Base-by-base conservation (phyloP, 108 stramenopile species). In the Seminavis robusta region DNA sequence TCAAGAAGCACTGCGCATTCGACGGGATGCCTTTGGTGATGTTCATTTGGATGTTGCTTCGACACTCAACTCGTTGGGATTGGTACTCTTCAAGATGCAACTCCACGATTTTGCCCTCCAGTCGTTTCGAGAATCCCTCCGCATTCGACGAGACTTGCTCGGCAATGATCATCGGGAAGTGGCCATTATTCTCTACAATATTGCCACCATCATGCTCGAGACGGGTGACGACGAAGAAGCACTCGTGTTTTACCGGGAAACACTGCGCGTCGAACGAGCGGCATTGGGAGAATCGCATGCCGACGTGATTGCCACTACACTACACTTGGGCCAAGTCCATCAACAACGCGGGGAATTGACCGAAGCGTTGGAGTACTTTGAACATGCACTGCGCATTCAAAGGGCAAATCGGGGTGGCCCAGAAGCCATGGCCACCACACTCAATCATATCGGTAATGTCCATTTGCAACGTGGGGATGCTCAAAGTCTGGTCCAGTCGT, bases 161-260 rank as follows among this genome's bases (percentile, higher is more conserved):
- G 76, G 73, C 17, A 34, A 61, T 17, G 32, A 68, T 61, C 80
- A 77, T 32, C 36, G 69, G 11, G 71, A 73, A 42, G 76, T 88
- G 8, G 79, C 77, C 29, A 50, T 80, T 15, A 52, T 82, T 7
- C 60, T 79, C 55, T 69, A 71, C 34, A 74, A 68, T 49, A 61
- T 88, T 54, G 87, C 75, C 1, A 83, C 69, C 10, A 80, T 78
- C 20, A 63, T 76, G 36, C 45, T 86, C 13, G 80, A 86, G 37
- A 59, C 42, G n/a, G 84, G 80, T 1, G 74, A 81, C 41, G 84
- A 81, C 8, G 80, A 79, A 19, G 57, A 65, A 9, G 84, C 84
- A 9, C 66, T 81, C 48, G n/a, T 34, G 25, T 69, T 30, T 43
- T 86, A 81, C 33, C 42, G 41, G 5, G 80, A 86, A 42, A 77